These are phyloP conservation scores for Passiflora organensis DNA, from an alignment of 345 rosid genomes.

Conservation along the genomic window DNA sequence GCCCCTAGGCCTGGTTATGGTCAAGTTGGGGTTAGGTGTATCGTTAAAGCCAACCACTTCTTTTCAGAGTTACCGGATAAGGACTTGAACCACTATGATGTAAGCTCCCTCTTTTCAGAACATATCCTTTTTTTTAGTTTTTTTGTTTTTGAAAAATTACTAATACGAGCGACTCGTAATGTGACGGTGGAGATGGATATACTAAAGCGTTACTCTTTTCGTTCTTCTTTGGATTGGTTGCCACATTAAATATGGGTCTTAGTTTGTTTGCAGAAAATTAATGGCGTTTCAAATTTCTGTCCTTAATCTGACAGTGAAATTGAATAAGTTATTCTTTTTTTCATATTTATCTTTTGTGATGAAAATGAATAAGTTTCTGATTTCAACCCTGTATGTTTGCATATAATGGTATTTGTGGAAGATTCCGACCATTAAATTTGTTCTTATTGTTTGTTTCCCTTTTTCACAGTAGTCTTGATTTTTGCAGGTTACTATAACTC, in stretches of 20 bases:
- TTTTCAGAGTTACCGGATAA: constrained; percentile 82
- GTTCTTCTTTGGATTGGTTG: neutral
- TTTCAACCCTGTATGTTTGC: constrained; percentile 16
- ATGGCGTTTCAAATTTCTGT: constrained; percentile 22
- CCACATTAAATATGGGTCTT: neutral
- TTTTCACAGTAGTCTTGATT: constrained; percentile 31
- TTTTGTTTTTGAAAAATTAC: neutral
- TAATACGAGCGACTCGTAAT: constrained; percentile 10
- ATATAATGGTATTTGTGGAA: constrained; percentile 30
- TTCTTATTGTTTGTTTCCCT: constrained; percentile 41
- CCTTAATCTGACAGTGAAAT: constrained; percentile 34
- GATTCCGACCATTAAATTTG: constrained; percentile 28
- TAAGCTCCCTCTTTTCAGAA: constrained; percentile 35
- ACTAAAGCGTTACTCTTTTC: neutral
- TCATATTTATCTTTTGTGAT: constrained; percentile 24
- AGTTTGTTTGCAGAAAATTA: constrained; percentile 8
- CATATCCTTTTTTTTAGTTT: neutral
- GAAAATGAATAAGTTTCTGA: constrained; percentile 29
- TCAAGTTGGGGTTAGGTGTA: constrained; percentile 78
- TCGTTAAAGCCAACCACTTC: constrained; percentile 98
- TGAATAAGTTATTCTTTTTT: constrained; percentile 20
- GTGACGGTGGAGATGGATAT: constrained; percentile 13
- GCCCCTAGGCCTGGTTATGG: constrained; percentile 90
- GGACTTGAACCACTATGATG: constrained; percentile 95
- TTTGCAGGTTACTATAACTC: constrained; percentile 89